A percentile compares a stretch with the other conserved stretches of the same genome.
These are phyloP conservation scores for Colletotrichum sidae DNA, from an alignment of 2,329 filamentous ascomycete species.

Conservation along the genomic window DNA sequence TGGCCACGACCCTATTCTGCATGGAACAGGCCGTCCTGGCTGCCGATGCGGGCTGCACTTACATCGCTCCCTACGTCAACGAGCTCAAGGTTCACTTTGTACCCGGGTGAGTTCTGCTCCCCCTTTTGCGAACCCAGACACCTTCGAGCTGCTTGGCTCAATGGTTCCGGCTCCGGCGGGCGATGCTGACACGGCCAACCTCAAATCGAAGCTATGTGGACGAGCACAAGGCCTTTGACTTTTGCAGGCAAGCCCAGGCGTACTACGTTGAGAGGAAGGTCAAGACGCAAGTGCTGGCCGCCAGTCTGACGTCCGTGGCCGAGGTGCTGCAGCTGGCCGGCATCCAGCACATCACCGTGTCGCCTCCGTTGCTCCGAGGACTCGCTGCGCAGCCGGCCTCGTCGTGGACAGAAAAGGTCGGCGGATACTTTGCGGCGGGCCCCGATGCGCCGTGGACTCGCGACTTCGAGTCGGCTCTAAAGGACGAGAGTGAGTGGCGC, in stretches of 20 bases:
- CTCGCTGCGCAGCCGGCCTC: constrained; percentile 53
- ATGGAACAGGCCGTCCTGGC: constrained; percentile 70
- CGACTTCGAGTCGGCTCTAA: constrained; percentile 40
- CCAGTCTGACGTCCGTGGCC: constrained; percentile 66
- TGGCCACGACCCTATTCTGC: constrained; percentile 73
- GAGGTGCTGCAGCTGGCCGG: constrained; percentile 71
- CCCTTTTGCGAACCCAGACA: neutral
- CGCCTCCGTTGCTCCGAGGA: constrained; percentile 61
- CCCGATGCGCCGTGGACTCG: constrained; percentile 41
- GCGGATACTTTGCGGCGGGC: constrained; percentile 45
- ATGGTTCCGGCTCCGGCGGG: neutral
- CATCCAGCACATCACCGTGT: constrained; percentile 69
- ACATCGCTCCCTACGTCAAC: constrained; percentile 75
- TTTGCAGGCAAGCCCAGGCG: constrained; percentile 63
- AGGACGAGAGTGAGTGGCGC: constrained; percentile 60
- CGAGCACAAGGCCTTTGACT: constrained; percentile 59
- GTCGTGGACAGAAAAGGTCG: constrained; percentile 45
- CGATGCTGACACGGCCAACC: too few relatives aligned
- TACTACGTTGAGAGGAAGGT: constrained; percentile 59
- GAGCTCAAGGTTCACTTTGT: constrained; percentile 73
- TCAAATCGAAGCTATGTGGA: constrained; percentile 56
- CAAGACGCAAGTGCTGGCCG: constrained; percentile 65
- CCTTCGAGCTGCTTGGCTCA: neutral
- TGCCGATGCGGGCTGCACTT: constrained; percentile 67
- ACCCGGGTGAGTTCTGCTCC: constrained; percentile 49